phyloP scores from a whole-genome alignment of 169 alveolate genomes.

The Neospora caninum region DNA sequence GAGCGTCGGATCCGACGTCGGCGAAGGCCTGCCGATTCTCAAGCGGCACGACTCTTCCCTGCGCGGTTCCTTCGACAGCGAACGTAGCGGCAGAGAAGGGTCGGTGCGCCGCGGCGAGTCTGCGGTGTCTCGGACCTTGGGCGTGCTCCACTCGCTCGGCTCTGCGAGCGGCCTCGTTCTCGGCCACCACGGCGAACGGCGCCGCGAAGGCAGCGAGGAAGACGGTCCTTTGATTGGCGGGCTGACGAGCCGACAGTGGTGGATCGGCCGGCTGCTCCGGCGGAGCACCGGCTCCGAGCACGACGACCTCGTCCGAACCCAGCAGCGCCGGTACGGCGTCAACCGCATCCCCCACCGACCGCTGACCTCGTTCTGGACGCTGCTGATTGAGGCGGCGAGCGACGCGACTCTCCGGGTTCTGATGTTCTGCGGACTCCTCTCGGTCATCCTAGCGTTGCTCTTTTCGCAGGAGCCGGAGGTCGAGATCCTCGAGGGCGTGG shows the following conservation, averaged over 20 bases:
- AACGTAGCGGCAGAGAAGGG: no score
- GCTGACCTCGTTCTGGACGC: conserved; percentile 61
- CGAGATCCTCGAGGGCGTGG: conserved; percentile 93
- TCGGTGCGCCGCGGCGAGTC: no score
- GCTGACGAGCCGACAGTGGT: not conserved
- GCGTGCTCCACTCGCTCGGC: not conserved
- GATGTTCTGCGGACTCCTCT: conserved; percentile 74
- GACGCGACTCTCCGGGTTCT: conserved; percentile 72
- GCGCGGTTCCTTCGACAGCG: not conserved
- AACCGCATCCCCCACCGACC: conserved; percentile 69
- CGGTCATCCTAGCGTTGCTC: conserved; percentile 70
- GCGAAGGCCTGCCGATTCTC: conserved; percentile 45
- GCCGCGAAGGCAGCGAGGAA: not conserved
- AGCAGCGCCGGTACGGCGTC: conserved; percentile 67
- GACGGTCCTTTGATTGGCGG: not conserved
- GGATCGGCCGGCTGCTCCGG: not conserved
- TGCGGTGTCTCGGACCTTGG: no score
- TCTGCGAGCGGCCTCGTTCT: not conserved
- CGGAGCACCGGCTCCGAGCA: not conserved
- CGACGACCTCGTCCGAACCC: not conserved
- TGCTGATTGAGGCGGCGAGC: conserved; percentile 69
- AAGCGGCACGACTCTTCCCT: conserved; percentile 9
- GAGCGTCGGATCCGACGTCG: conserved; percentile 40
- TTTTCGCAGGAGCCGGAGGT: conserved; percentile 69
- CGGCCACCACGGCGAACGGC: not conserved